These are phyloP conservation scores for Fusarium mexicanum DNA, from an alignment of 2,329 filamentous ascomycete genomes.

Conservation along the genomic window DNA sequence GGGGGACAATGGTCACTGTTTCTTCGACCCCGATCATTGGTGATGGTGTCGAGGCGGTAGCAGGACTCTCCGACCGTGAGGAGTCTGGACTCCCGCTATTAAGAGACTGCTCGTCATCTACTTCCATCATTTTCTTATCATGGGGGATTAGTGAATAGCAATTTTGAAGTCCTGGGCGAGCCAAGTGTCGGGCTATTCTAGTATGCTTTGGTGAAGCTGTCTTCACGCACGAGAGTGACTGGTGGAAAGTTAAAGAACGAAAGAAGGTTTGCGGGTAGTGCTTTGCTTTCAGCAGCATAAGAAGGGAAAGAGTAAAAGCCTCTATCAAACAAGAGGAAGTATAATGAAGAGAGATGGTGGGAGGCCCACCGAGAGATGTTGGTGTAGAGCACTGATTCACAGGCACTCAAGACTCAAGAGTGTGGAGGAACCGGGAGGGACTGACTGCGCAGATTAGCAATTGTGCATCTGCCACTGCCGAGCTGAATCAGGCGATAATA, in stretches of 20 bases:
- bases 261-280: neutral
- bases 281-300: neutral
- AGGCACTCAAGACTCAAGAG: neutral
- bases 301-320: neutral
- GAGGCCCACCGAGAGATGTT: neutral
- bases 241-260: neutral
- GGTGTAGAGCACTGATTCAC: conserved; percentile 21
- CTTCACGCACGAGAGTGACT: neutral
- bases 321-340: too few species aligned
- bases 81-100: conserved; percentile 10
- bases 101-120: neutral
- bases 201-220: neutral
- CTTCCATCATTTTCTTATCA: conserved; percentile 5
- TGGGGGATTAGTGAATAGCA: neutral
- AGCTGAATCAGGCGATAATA: neutral
- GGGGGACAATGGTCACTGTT: conserved; percentile 7
- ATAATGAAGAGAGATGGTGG: neutral
- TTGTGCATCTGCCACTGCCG: neutral
- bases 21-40: conserved; percentile 26
- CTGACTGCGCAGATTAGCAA: neutral
- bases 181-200: neutral
- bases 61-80: conserved; percentile 1
- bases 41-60: neutral
- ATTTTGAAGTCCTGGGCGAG: neutral
- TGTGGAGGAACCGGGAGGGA: neutral